A percentile compares a stretch with the other conserved stretches of the same genome.
Evolutionary conservation across 352 stramenopile species (phyloP).

Genomic region (Phytophthora citrophthora): DNA sequence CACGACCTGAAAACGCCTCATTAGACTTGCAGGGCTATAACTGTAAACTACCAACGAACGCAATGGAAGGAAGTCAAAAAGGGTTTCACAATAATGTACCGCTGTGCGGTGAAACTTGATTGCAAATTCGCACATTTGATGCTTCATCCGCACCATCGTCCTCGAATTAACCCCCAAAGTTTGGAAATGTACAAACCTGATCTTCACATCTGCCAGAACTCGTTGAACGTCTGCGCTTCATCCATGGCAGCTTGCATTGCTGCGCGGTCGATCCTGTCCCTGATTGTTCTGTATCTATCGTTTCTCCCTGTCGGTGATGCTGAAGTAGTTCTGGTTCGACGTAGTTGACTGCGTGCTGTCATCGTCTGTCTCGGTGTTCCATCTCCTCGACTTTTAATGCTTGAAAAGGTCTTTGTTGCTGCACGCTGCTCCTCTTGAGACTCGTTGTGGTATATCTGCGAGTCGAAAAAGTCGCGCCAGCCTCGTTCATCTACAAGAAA

Average conservation of each 20-base stretch:
- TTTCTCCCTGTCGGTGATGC: slow-evolving; percentile 1
- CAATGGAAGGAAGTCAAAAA: neutral
- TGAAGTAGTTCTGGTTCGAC: slow-evolving; percentile 6
- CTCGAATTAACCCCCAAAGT: slow-evolving; percentile 1
- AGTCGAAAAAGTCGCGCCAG: slow-evolving; percentile 60
- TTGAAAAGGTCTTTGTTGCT: slow-evolving; percentile 13
- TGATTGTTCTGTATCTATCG: slow-evolving; percentile 27
- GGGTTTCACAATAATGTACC: slow-evolving; percentile 4
- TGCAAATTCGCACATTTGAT: slow-evolving; percentile 15
- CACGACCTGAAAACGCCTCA: slow-evolving; percentile 8
- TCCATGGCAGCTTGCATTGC: slow-evolving; percentile 40
- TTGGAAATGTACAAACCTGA: slow-evolving; percentile 11
- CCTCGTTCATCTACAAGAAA: slow-evolving; percentile 43
- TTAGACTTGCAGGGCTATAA: neutral
- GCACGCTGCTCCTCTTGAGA: slow-evolving; percentile 15
- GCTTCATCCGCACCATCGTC: slow-evolving; percentile 22
- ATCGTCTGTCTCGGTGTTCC: neutral
- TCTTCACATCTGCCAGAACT: slow-evolving; percentile 48
- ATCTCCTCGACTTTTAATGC: slow-evolving; percentile 2
- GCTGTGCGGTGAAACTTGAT: slow-evolving; percentile 16
- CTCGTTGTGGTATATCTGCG: slow-evolving; percentile 46
- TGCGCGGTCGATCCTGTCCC: slow-evolving; percentile 34
- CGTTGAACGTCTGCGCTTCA: slow-evolving; percentile 37
- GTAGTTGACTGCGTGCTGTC: slow-evolving; percentile 12
- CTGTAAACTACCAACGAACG: too few species aligned